Conservation (phyloP, 148 eudicot genomes). For the Polygonum maritimum region DNA sequence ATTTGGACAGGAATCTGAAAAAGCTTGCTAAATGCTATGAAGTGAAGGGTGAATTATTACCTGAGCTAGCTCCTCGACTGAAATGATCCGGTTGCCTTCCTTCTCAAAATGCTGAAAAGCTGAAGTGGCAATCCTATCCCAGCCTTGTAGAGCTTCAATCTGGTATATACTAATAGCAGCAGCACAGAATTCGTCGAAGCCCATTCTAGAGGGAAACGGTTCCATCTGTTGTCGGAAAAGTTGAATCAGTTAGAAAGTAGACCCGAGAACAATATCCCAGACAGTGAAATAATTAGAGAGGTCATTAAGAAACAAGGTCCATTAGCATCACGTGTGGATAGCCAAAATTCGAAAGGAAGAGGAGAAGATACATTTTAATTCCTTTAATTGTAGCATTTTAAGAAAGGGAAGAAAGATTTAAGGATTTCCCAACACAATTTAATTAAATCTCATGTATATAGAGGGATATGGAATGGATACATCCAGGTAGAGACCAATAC, state of each 20-base stretch:
- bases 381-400: not conserved
- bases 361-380: not conserved
- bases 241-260: not conserved
- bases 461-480: not conserved
- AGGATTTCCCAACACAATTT: not conserved
- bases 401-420: not conserved
- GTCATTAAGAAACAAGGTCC: not conserved
- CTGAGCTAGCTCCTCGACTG: slow-evolving; percentile 71
- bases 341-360: not conserved
- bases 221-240: slow-evolving; percentile 50
- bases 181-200: slow-evolving; percentile 80
- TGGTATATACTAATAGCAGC: slow-evolving; percentile 81
- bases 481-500: not conserved
- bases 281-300: not conserved
- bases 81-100: slow-evolving; percentile 62
- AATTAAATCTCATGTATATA: not conserved
- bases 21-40: not conserved
- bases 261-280: not conserved
- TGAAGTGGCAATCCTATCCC: slow-evolving; percentile 65
- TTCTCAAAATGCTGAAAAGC: slow-evolving; percentile 66
- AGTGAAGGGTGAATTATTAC: slow-evolving; percentile 21
- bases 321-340: not conserved
- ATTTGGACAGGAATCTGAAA: not conserved
- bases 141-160: slow-evolving; percentile 82
- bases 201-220: slow-evolving; percentile 57